Evolutionary conservation across 768 basidiomycete species (phyloP), one percentile per base, ranked within the genome.

Genomic region (Psilocybe tampanensis): DNA sequence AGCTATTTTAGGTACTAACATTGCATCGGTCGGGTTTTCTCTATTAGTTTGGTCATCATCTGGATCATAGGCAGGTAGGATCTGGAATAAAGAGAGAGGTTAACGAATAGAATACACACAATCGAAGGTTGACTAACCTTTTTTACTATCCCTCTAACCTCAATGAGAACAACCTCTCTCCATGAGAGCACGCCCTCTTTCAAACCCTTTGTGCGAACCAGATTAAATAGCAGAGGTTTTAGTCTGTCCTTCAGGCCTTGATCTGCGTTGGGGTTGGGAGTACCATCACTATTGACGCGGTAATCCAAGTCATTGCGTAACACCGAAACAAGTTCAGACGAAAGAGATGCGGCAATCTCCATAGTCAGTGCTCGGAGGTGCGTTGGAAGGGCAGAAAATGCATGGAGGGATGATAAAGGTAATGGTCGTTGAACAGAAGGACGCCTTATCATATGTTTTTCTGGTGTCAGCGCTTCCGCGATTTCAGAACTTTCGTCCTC

Each of bases 281-380:
- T 57, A 18, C 59, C 63, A 44, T 60, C 58, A 39, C 58, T 54
- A 21, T 59, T 59, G 45, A 67, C 77, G 18, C 86, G 81, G 47
- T 83, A 78, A 2, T 81, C 72, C 32, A 95, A 74, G 70, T 93
- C 92, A 47, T 78, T 76, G 45, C 82, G 80, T 24, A 95, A 78
- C 2, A 88, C 80, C 22, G 79, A 77, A n/a, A 92, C 84, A 2
- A 95, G 76, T 67, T 96, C 94, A 17, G 83, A 77, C 6, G 92
- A 86, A 21, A 97, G 75, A 0, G 90, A 89, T 2, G 81, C 75
- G 0, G 90, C 84, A 60, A 97, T 92, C 64, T 94, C 86, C 64
- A 84, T 76, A 0, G 88, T 87, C 39, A 96, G 74, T 1, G 76
- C 74, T n/a, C 81, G 83, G 13, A 97, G 76, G 62, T 91, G 89